A percentile compares a stretch with the other conserved stretches of the same genome.
phyloP scores from a whole-genome alignment of 148 eudicot genomes.

The Chenopodium suecicum region DNA sequence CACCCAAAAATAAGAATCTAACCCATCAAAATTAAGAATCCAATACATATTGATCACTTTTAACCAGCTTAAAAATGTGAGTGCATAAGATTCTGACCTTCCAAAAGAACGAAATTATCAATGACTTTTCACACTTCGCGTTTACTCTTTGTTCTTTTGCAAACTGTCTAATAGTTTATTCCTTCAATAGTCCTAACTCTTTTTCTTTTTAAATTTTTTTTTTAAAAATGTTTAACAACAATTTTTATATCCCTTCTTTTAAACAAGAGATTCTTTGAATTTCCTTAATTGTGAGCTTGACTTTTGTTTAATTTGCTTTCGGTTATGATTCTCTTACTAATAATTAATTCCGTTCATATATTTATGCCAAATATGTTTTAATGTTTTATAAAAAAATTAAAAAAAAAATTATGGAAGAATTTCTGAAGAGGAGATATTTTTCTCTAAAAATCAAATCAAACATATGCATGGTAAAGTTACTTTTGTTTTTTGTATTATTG shows the following conservation, averaged over 20 bases:
- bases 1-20: background rate
- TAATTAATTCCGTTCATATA: background rate
- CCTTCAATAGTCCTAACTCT: no score
- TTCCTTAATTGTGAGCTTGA: background rate
- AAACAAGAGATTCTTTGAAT: no score
- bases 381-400: no score
- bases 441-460: background rate
- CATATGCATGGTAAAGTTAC: background rate
- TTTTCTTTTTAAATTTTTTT: no score
- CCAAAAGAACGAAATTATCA: background rate
- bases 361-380: background rate
- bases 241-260: no score
- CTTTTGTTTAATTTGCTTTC: background rate
- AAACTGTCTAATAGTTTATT: no score
- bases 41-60: conserved; percentile 2
- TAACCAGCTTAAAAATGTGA: background rate
- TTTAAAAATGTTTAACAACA: no score
- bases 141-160: no score
- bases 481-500: no score
- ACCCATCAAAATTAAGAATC: background rate
- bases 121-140: background rate
- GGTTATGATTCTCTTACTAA: background rate
- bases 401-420: background rate
- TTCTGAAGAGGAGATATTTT: background rate
- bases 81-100: conserved; percentile 4